Percentiles rank a stretch among this genome's conserved stretches.
Evolutionary conservation across 2,329 filamentous ascomycete genomes (phyloP).

Genomic region (Dactylella cylindrospora): DNA sequence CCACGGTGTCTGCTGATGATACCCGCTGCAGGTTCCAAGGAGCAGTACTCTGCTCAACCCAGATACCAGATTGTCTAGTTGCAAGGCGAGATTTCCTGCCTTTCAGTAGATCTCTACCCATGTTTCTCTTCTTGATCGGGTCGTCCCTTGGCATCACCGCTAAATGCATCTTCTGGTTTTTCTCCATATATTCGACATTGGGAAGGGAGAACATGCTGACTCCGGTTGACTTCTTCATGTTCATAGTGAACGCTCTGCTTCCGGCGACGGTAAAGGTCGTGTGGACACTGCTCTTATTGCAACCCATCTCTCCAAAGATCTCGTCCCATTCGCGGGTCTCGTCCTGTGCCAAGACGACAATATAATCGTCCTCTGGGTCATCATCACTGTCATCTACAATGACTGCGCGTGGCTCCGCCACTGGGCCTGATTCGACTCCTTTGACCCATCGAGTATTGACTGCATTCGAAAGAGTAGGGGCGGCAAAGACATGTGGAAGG

Average conservation of each 20-base stretch:
- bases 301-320: constrained; percentile 46
- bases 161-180: constrained; percentile 29
- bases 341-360: constrained; percentile 45
- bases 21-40: constrained; percentile 50
- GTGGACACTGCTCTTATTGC: constrained; percentile 51
- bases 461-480: constrained; percentile 20
- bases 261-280: constrained; percentile 51
- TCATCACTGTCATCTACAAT: constrained; percentile 10
- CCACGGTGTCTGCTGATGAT: constrained; percentile 48
- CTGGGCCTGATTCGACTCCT: constrained; percentile 7
- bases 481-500: constrained; percentile 23
- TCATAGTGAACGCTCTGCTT: constrained; percentile 48
- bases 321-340: constrained; percentile 45
- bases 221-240: constrained; percentile 37
- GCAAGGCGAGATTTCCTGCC: constrained; percentile 29
- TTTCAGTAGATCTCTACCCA: constrained; percentile 45
- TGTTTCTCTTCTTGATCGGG: constrained; percentile 22
- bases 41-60: constrained; percentile 40
- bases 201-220: constrained; percentile 37
- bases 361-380: constrained; percentile 42
- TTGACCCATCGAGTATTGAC: constrained; percentile 32
- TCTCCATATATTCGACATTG: constrained; percentile 37
- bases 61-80: constrained; percentile 26
- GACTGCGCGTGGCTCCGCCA: constrained; percentile 8
- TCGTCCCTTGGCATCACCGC: constrained; percentile 44